Base-by-base conservation (phyloP, 768 basidiomycete genomes). In the Mycena pura region DNA sequence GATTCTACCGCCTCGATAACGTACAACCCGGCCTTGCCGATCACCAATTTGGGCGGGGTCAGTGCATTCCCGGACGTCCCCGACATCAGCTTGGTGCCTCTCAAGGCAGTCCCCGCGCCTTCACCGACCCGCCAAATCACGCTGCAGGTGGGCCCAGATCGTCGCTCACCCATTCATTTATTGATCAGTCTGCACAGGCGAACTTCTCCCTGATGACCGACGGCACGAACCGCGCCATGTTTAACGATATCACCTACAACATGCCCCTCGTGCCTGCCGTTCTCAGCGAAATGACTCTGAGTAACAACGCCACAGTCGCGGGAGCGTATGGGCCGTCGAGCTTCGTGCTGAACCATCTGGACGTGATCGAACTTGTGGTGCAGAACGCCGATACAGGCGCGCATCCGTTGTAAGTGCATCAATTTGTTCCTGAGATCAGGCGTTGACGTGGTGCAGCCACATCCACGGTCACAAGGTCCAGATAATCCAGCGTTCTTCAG, bases 391-490 rank as follows among this genome's bases (percentile, higher is more conserved):
- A 92, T 72, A 76, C 76, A 0, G 89, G 89, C 9, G 86, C 87
- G 63, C 94, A 95, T 74, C 93, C 93, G 52, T 95, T 94, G 91
- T 92, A 66, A 67, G 88, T 76, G 1, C 13, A 10, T n/a, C 34
- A 43, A 43, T 53, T 19, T 52, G 22, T 27, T 11, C 43, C 19
- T 27, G 22, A 5, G 43, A 45, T 45, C 24, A 27, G 34, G 27
- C 10, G 21, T 50, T 52, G 29, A 32, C 17, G 22, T 15, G 21
- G 22, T 40, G 62, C 50, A 95, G 94, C 85, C 95, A 96, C 72
- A 73, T 96, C 51, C 95, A 96, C 73, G 95, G 95, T 1, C 93
- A 96, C 78, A 88, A 89, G 68, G 84, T 89, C 76, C 89, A 91
- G 78, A 83, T 98, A 62, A 87, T 96, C 21, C 81, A 86, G 55